These are phyloP conservation scores for Metarhizium brunneum DNA, from an alignment of 2,329 filamentous ascomycete genomes.

Conservation along the genomic window DNA sequence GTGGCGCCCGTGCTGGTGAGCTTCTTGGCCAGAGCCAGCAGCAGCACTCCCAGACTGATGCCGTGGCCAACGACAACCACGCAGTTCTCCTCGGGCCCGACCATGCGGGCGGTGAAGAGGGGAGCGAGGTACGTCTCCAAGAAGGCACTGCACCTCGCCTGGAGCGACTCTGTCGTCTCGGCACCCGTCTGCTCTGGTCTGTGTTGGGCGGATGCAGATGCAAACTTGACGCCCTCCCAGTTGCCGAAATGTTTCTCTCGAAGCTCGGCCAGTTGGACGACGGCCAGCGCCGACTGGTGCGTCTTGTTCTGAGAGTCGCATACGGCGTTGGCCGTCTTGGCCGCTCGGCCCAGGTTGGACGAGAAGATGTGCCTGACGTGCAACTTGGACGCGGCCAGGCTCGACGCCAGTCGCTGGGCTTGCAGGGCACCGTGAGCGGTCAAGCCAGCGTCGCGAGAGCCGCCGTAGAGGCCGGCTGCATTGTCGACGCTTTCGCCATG, in stretches of 20 bases:
- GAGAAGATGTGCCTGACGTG: conserved; percentile 59
- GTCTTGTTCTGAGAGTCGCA: conserved; percentile 40
- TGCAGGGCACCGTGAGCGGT: conserved; percentile 78
- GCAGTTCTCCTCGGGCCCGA: conserved; percentile 23
- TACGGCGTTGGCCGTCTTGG: conserved; percentile 60
- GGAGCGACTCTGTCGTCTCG: conserved; percentile 63
- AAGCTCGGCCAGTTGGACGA: conserved; percentile 32
- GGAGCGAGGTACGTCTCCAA: conserved; percentile 55
- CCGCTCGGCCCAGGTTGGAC: conserved; percentile 68
- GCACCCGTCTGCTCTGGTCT: conserved; percentile 34
- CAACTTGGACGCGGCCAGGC: conserved; percentile 36
- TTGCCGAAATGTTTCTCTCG: conserved; percentile 69
- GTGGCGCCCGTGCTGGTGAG: conserved; percentile 23
- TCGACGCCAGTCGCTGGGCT: conserved; percentile 57
- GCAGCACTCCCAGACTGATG: conserved; percentile 64
- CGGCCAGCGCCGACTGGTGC: conserved; percentile 6
- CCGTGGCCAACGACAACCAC: conserved; percentile 70
- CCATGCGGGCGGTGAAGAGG: conserved; percentile 19
- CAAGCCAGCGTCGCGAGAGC: conserved; percentile 68
- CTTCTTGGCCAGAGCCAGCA: conserved; percentile 50
- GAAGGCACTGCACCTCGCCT: conserved; percentile 53
- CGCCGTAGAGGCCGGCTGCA: conserved; percentile 69
- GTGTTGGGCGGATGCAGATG: conserved; percentile 13
- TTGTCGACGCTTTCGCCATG: conserved; percentile 92
- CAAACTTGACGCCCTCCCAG: conserved; percentile 57